Evolutionary conservation across 2,329 filamentous ascomycete species (phyloP), one percentile per base, ranked within the genome.

Genomic region (Aspergillus proliferans): DNA sequence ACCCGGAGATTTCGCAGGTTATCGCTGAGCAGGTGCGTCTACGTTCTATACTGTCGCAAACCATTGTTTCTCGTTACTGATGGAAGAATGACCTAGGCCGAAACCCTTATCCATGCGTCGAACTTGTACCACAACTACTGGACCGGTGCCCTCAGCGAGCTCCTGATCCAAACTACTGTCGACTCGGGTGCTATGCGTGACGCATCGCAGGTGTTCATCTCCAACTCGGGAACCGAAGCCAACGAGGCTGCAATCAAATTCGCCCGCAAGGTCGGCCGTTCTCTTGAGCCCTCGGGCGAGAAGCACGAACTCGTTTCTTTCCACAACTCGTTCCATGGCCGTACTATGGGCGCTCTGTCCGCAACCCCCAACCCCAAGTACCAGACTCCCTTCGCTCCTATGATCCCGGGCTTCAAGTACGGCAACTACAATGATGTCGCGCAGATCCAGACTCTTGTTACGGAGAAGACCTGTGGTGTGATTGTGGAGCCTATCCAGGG

Each of bases 161-260:
- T 90, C 21, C 79, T 98, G 21, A 82, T 98, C 30, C 81, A 92
- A 60, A 85, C 86, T 70, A 98, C 93, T 0, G 71, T 80, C 47
- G 82, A 85, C 60, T 84, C 86, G 0, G 89, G 89, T 38, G 87
- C 79, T 56, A 95, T 97, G 86, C 82, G 86, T 58, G 82, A 86
- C 63, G 89, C 86, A 15, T 76, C 80, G 18, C 82, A 87, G 49
- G 89, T 88, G 2, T 98, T 98, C 66, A 81, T 98, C 57, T 95
- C 89, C 76, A 98, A 98, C 74, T 96, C 91, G 3, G 93, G 93
- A 51, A 88, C 87, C 52, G 93, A 98, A 73, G 93, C 93, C 65
- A 98, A 98, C 70, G 93, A 98, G 74, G 93, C 92, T 1, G 93
- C 92, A 33, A 87, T 98, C 69, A 98, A 98, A 71, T 97, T 98